Evolutionary conservation across 2,329 filamentous ascomycete genomes (phyloP), one percentile per base, ranked within the genome.

Genomic region (Didymella glomerata): DNA sequence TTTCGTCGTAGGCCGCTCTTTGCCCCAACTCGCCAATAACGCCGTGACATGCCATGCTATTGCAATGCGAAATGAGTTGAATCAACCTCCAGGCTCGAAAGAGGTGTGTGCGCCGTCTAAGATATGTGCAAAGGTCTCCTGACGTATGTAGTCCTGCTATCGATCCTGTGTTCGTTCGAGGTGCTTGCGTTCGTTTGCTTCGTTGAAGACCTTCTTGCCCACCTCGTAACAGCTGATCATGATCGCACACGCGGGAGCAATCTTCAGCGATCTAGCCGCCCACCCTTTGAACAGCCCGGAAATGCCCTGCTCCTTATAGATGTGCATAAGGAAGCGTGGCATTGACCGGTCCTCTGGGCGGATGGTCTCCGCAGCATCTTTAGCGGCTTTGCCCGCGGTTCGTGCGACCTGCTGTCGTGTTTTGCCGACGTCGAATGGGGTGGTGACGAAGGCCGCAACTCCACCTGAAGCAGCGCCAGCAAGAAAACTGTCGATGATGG

Each of bases 141-240:
- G 18, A 18, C 24, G n/a, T 22, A 45, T 27, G 27, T 34, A 28
- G 22, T 18, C 42, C 44, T 61, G 40, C 14, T 28, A 45, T 27
- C 6, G n/a, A 20, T 42, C 11, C 61, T 38, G 65, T 18, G 65
- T 54, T 34, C 63, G 50, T 32, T 66, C 61, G 57, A 62, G 52
- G 30, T 70, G 65, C 53, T 78, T 79, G 66, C 80, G 81, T 68
- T 88, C 84, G 66, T 98, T 97, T 48, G 92, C 86, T 11, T 86
- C 84, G 53, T 87, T 84, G 32, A 96, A 96, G 75, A 90, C 88
- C 76, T 91, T 89, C 83, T 99, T 99, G 49, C 95, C 93, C 36
- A 98, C 86, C 78, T 99, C 95, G 77, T 98, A 99, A 74, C 90
- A 97, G 75, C 92, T 96, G 74, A 99, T 98, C 95, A 99, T 99